These are phyloP conservation scores for Solanum peruvianum DNA, from an alignment of 257 asterid species.

Conservation along the genomic window DNA sequence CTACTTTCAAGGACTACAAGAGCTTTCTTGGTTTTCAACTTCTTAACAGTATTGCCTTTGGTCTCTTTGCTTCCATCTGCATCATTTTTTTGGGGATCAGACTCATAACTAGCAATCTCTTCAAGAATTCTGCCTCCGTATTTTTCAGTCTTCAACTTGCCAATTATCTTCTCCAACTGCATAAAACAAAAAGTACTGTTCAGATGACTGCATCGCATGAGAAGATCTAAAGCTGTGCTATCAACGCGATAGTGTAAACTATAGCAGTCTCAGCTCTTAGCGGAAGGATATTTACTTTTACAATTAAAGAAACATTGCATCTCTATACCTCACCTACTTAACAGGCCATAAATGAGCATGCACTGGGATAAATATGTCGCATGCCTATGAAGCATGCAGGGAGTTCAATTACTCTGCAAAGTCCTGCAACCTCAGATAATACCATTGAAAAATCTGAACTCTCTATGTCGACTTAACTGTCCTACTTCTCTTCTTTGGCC, in stretches of 20 bases:
- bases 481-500: background rate
- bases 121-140: conserved; percentile 61
- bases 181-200: background rate
- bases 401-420: background rate
- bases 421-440: background rate
- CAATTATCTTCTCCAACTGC: conserved; percentile 87
- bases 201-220: background rate
- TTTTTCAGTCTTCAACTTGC: conserved; percentile 75
- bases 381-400: background rate
- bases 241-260: background rate
- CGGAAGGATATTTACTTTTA: background rate
- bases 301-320: background rate
- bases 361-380: background rate
- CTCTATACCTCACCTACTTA: background rate
- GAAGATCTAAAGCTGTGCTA: background rate
- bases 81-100: conserved; percentile 16
- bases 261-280: background rate
- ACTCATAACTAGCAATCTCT: conserved; percentile 29
- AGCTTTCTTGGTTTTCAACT: conserved; percentile 33
- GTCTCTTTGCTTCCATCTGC: conserved; percentile 16
- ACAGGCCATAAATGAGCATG: background rate
- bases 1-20: conserved; percentile 61
- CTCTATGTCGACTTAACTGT: background rate
- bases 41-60: conserved; percentile 29
- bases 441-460: background rate